phyloP scores from a whole-genome alignment of 768 basidiomycete genomes.

The Lactarius trivialis region DNA sequence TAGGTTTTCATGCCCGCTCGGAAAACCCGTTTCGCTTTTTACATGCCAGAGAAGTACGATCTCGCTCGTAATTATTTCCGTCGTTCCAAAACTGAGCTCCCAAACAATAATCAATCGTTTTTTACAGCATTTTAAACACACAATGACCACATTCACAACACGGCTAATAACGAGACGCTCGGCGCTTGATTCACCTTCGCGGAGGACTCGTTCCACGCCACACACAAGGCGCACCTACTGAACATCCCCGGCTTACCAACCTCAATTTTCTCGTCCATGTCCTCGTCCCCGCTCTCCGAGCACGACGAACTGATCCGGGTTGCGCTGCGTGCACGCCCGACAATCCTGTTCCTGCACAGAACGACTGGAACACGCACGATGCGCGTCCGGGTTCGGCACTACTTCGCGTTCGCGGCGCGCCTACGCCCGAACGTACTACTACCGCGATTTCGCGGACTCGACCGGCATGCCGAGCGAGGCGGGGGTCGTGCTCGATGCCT shows the following conservation, averaged over 20 bases:
- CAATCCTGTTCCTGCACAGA: conserved; percentile 84
- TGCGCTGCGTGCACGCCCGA: conserved; percentile 57
- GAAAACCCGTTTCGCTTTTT: conserved; percentile 53
- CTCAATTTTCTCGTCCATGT: conserved; percentile 24
- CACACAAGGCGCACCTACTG: conserved; percentile 29
- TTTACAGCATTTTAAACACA: conserved; percentile 45
- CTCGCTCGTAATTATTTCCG: no score
- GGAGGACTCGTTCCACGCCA: conserved; percentile 52
- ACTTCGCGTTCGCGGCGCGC: conserved; percentile 57
- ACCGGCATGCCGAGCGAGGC: conserved; percentile 67
- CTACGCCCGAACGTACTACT: conserved; percentile 79
- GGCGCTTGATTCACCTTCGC: conserved; percentile 86
- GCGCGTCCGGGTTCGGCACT: conserved; percentile 56
- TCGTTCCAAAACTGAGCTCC: neutral
- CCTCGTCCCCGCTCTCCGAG: neutral
- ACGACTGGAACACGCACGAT: conserved; percentile 82
- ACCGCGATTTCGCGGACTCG: conserved; percentile 89
- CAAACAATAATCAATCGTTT: neutral
- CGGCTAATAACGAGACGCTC: conserved; percentile 68
- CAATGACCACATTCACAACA: conserved; percentile 63
- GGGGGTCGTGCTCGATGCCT: conserved; percentile 68
- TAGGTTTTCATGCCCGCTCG: conserved; percentile 70
- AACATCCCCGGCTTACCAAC: conserved; percentile 28
- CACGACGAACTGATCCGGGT: conserved; percentile 38
- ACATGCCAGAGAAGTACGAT: conserved; percentile 69